phyloP scores from a whole-genome alignment of 2,329 filamentous ascomycete species.

The Xylariaceae sp. region DNA sequence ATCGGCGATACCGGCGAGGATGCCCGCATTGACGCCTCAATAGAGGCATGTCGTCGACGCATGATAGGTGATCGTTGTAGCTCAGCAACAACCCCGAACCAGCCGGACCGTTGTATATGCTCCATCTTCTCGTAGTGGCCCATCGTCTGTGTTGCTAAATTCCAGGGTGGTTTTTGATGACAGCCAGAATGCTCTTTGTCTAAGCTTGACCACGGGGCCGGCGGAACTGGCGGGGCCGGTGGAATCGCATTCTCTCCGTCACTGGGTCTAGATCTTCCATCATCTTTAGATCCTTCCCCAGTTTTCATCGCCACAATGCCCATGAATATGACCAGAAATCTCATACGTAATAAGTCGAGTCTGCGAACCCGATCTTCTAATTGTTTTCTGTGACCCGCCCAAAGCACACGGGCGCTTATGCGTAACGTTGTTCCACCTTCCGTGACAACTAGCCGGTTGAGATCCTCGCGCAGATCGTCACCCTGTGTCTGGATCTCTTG shows the following conservation, averaged over 20 bases:
- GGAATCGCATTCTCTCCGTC: constrained; percentile 31
- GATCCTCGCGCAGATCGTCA: constrained; percentile 56
- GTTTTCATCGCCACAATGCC: constrained; percentile 46
- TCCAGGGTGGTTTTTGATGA: constrained; percentile 45
- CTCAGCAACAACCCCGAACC: constrained; percentile 59
- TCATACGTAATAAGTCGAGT: constrained; percentile 58
- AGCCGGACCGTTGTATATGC: constrained; percentile 48
- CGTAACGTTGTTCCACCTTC: constrained; percentile 43
- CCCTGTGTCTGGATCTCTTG: constrained; percentile 57
- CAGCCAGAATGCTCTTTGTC: constrained; percentile 41
- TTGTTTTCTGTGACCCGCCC: constrained; percentile 49
- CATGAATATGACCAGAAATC: constrained; percentile 61
- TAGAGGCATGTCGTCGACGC: constrained; percentile 57
- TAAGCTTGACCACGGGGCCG: constrained; percentile 29
- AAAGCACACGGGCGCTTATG: constrained; percentile 48
- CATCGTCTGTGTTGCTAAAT: constrained; percentile 50
- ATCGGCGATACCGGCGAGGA: constrained; percentile 33
- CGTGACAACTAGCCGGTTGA: constrained; percentile 47
- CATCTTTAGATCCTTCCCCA: constrained; percentile 32
- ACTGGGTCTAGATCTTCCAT: constrained; percentile 25
- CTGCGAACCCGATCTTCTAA: constrained; percentile 55
- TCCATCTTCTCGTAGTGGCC: constrained; percentile 47
- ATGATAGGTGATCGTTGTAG: constrained; percentile 56
- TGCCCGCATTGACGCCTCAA: constrained; percentile 52
- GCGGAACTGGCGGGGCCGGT: constrained; percentile 22